These are phyloP conservation scores for Colletotrichum filicis DNA, from an alignment of 2,329 filamentous ascomycete genomes.

Conservation along the genomic window DNA sequence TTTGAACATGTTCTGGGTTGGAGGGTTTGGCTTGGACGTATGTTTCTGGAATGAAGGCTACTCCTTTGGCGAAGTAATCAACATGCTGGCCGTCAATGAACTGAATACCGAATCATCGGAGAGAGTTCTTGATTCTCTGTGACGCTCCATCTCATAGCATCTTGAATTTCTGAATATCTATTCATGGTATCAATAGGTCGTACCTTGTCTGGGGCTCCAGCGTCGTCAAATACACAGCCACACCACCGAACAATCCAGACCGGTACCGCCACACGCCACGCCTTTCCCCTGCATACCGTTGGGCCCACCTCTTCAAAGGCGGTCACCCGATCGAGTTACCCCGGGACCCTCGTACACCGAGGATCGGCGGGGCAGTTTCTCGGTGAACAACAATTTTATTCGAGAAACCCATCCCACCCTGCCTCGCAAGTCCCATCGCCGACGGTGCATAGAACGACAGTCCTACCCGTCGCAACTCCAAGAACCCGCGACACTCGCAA, in stretches of 20 bases:
- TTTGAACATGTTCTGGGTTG: not conserved
- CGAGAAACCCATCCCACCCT: slow-evolving; percentile 10
- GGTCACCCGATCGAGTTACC: slow-evolving; percentile 20
- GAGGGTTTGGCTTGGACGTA: not conserved
- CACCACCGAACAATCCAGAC: not conserved
- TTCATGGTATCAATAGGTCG: too few species aligned
- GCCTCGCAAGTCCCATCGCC: not conserved
- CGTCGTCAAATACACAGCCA: not conserved
- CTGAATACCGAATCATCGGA: too few species aligned
- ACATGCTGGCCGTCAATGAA: not conserved
- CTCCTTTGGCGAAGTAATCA: not conserved
- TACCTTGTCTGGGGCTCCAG: not conserved
- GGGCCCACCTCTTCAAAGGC: not conserved
- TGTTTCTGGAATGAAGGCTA: not conserved
- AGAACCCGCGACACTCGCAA: not conserved
- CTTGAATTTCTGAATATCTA: not conserved
- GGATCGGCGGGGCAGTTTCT: slow-evolving; percentile 30
- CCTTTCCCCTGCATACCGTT: not conserved
- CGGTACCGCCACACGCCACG: not conserved
- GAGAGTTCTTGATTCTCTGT: not conserved
- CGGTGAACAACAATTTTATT: slow-evolving; percentile 37
- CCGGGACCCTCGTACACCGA: slow-evolving; percentile 22
- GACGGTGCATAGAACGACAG: not conserved
- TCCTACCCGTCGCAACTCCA: not conserved
- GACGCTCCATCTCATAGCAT: not conserved